Percentiles rank a stretch among this genome's conserved stretches.
Conservation (phyloP, 805 yeast genomes). For the Wickerhamiella domercqiae region DNA sequence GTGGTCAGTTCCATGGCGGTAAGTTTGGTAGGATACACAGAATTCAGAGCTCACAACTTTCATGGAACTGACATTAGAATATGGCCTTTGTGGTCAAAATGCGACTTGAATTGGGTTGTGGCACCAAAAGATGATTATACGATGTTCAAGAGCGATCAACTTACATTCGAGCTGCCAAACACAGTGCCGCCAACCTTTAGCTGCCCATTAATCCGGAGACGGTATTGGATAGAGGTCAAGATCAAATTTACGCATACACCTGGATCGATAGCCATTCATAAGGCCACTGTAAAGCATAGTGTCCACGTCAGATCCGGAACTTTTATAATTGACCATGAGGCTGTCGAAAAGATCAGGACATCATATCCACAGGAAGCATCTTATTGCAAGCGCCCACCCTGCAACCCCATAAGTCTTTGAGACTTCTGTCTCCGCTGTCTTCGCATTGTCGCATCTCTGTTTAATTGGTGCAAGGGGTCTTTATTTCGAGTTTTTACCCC, state of each 20-base stretch:
- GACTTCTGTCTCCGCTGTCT: not conserved
- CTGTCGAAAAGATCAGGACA: not conserved
- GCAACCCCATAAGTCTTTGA: not conserved
- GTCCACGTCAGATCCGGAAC: conserved; percentile 16
- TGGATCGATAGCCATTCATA: conserved; percentile 13
- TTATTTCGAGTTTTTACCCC: not conserved
- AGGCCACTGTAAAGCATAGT: conserved; percentile 9
- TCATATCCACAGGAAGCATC: not conserved
- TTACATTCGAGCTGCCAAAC: conserved; percentile 33
- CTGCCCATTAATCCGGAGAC: conserved; percentile 39
- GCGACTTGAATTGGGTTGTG: conserved; percentile 9
- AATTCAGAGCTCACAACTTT: conserved; percentile 13
- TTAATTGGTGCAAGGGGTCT: not conserved
- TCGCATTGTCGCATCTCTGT: not conserved
- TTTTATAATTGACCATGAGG: not conserved
- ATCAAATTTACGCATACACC: conserved; percentile 16
- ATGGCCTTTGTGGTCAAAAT: conserved; percentile 1
- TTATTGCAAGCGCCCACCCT: not conserved
- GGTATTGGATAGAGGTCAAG: conserved; percentile 26
- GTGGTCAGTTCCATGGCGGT: conserved; percentile 7
- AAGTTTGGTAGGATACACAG: conserved; percentile 6
- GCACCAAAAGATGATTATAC: conserved; percentile 31
- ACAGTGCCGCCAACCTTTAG: conserved; percentile 38
- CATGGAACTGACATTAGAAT: conserved; percentile 4
- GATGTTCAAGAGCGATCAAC: conserved; percentile 50